A percentile compares a stretch with the other conserved stretches of the same genome.
phyloP scores from a whole-genome alignment of 257 asterid species.

The Solanum ahanhuiri region DNA sequence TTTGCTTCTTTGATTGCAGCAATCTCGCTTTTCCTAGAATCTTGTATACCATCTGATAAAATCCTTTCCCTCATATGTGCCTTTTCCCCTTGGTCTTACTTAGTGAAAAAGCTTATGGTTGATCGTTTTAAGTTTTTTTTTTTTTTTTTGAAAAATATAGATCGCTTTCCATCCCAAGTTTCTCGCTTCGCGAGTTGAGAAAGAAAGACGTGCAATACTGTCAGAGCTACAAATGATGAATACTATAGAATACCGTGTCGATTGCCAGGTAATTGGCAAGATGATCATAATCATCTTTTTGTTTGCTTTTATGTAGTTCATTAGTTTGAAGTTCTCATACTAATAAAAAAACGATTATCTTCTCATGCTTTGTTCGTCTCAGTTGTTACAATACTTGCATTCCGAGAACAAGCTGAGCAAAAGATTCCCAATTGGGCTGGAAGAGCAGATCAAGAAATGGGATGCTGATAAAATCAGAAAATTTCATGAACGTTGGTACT shows the following conservation, averaged over 20 bases:
- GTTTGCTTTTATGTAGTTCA: not conserved
- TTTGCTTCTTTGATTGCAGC: not conserved
- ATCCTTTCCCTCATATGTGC: not conserved
- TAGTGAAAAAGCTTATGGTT: not conserved
- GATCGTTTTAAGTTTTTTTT: not conserved
- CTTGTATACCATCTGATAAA: not conserved
- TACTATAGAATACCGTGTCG: conserved; percentile 98
- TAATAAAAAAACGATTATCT: not conserved
- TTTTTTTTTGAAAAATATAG: conserved; percentile 14
- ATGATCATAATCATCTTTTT: conserved; percentile 7
- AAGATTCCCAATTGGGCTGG: conserved; percentile 95
- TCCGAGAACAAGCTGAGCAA: conserved; percentile 96
- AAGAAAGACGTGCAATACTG: conserved; percentile 90
- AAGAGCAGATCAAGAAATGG: conserved; percentile 98
- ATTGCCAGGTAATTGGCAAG: conserved; percentile 75
- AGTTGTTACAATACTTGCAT: conserved; percentile 95
- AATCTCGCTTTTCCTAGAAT: not conserved
- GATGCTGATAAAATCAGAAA: conserved; percentile 95
- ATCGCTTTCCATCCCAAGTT: conserved; percentile 96
- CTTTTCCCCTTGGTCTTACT: not conserved
- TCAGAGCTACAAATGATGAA: conserved; percentile 99
- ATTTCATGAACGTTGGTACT: conserved; percentile 98
- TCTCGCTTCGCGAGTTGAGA: conserved; percentile 89
- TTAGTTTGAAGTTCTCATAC: not conserved
- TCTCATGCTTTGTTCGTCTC: conserved; percentile 16